A percentile compares a stretch with the other conserved stretches of the same genome.
phyloP scores from a whole-genome alignment of 805 yeast genomes.

The Metschnikowia picachoensis region DNA sequence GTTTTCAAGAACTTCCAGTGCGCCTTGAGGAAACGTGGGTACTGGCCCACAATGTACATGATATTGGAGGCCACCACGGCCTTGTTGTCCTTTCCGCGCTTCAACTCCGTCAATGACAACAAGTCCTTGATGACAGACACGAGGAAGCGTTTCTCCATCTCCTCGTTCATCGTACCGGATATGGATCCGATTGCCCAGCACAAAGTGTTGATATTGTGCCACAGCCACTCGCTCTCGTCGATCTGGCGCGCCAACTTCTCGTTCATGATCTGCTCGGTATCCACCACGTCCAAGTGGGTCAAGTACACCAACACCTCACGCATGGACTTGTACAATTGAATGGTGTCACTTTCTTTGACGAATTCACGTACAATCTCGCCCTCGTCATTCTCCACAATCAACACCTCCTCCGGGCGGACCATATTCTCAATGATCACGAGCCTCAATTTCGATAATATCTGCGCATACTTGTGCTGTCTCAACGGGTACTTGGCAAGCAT shows the following conservation, averaged over 20 bases:
- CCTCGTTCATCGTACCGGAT: constrained; percentile 98
- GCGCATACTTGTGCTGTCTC: constrained; percentile 80
- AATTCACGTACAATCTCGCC: constrained; percentile 98
- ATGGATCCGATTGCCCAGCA: constrained; percentile 99
- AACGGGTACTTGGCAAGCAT: constrained; percentile 72
- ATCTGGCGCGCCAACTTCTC: constrained; percentile 88
- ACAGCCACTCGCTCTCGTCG: constrained; percentile 97
- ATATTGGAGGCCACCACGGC: constrained; percentile 99
- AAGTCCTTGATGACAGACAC: constrained; percentile 92
- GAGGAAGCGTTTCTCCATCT: constrained; percentile 90
- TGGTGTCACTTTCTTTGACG: constrained; percentile 95
- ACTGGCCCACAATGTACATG: constrained; percentile 99
- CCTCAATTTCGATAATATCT: constrained; percentile 76
- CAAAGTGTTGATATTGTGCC: constrained; percentile 94
- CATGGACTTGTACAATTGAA: constrained; percentile 90
- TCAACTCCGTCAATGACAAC: constrained; percentile 88
- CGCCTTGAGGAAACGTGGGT: constrained; percentile 94
- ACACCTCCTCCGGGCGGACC: constrained; percentile 98
- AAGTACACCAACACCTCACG: constrained; percentile 92
- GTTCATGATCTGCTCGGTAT: constrained; percentile 91
- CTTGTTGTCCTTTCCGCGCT: constrained; percentile 95
- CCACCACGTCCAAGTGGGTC: constrained; percentile 91
- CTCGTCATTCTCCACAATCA: constrained; percentile 96
- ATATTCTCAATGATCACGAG: constrained; percentile 93
- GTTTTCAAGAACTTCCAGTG: constrained; percentile 98